A percentile compares a stretch with the other conserved stretches of the same genome.
Evolutionary conservation across 2,329 filamentous ascomycete species (phyloP).

Genomic region (Hortaea werneckii): DNA sequence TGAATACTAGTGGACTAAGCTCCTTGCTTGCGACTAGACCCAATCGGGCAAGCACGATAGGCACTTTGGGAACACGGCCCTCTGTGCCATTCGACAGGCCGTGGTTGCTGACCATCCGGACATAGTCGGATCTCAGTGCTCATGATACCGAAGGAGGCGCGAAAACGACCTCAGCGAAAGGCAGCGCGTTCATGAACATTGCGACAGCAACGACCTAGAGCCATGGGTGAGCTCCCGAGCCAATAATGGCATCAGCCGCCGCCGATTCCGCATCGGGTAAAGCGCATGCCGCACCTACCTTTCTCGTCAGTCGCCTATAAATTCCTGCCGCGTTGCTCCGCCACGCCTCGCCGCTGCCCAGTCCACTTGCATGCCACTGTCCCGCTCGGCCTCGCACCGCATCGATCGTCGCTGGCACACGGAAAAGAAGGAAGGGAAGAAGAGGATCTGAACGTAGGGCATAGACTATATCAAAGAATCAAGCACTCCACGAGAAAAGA

Average conservation of each 20-base stretch:
- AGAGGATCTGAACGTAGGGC: no score
- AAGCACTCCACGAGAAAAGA: neutral
- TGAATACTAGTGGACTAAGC: no score
- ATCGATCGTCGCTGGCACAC: neutral
- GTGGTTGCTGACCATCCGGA: no score
- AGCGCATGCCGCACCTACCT: neutral
- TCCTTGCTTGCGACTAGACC: neutral
- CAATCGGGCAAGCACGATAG: neutral
- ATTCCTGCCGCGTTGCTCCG: neutral
- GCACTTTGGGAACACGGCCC: no score
- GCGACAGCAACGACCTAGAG: no score
- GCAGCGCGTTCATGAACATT: no score
- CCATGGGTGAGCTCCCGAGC: neutral
- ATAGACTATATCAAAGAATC: no score
- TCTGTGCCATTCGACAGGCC: no score
- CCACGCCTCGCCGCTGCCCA: neutral
- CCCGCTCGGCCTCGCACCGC: neutral
- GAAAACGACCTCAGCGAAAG: no score
- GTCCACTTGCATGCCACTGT: neutral
- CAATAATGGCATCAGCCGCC: neutral
- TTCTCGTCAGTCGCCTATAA: neutral
- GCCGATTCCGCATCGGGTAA: neutral
- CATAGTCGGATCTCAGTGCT: no score
- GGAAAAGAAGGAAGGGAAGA: neutral
- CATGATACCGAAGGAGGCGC: no score